These are phyloP conservation scores for Torulaspora delbrueckii DNA, from an alignment of 805 yeast species.

Conservation along the genomic window DNA sequence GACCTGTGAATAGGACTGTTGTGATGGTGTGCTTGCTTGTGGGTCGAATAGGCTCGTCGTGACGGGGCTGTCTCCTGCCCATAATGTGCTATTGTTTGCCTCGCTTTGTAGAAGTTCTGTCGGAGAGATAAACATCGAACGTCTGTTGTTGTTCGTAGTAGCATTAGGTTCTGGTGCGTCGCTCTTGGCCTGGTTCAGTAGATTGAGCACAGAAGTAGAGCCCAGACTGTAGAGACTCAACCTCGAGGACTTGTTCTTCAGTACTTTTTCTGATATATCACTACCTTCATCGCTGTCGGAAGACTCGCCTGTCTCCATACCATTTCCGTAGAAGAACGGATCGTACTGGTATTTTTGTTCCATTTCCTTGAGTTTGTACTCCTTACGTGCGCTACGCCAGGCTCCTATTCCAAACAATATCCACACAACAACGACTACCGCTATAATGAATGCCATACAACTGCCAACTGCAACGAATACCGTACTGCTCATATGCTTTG, in stretches of 20 bases:
- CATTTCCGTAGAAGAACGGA: constrained; percentile 15
- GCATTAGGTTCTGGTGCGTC: neutral
- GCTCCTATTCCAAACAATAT: constrained; percentile 23
- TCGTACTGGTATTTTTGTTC: constrained; percentile 20
- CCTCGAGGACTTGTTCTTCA: constrained; percentile 21
- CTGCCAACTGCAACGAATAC: constrained; percentile 76
- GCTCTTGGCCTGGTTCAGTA: constrained; percentile 19
- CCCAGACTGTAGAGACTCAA: constrained; percentile 32
- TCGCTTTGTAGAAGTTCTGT: constrained; percentile 38
- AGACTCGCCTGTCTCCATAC: constrained; percentile 20
- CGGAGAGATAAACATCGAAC: constrained; percentile 51
- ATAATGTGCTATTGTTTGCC: constrained; percentile 9
- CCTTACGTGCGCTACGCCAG: constrained; percentile 29
- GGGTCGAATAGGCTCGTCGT: constrained; percentile 12
- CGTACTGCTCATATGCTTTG: constrained; percentile 57
- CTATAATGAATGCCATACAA: constrained; percentile 51
- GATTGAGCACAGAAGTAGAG: constrained; percentile 31
- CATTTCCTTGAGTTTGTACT: constrained; percentile 20
- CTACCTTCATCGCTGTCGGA: constrained; percentile 19
- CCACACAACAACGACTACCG: constrained; percentile 25
- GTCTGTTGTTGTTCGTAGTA: constrained; percentile 23
- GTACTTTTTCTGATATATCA: constrained; percentile 25
- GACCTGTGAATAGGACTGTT: constrained; percentile 9
- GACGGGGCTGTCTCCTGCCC: constrained; percentile 6
- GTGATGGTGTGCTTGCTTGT: constrained; percentile 14